Evolutionary conservation across 148 eudicot genomes (phyloP), one percentile per base, ranked within the genome.

Genomic region (Pharnaceum exiguum): DNA sequence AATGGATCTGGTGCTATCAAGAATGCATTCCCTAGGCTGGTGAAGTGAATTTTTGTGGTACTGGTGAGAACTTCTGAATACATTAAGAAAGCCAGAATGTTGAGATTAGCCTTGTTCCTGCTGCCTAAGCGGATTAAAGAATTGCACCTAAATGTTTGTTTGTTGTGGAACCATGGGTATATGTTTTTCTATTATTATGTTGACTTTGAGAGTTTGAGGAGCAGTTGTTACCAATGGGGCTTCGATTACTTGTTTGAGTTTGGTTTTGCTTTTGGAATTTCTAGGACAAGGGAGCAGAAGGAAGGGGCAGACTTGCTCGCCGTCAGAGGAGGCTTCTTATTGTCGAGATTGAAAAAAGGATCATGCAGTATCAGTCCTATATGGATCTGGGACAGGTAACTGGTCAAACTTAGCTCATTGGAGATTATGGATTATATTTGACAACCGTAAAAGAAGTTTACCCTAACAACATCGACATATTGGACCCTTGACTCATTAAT

Each of bases 231-330:
- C 38, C n/a, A 12, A n/a, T 30, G 73, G 40, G 26, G 37, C 22
- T 23, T 59, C 10, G 43, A 2, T 57, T 16, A 31, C 2, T 31
- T 59, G 26, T 12, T 23, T 53, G 21, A 26, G 32, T 37, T 12
- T 24, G 40, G 12, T 18, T 27, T 30, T 33, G 25, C 5, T 26
- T 55, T 36, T 62, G 49, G 12, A 29, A 55, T 48, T 25, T 36
- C 50, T 70, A 94, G 99, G 96, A 89, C 60, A 83, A 81, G 25
- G 81, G 91, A 72, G 91, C 99, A 49, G 87, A 86, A 69, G 99
- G 99, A 46, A 86, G 87, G 65, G 99, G 99, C 68, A 86, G 87
- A 77, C 63, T 82, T 59, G 99, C 99, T 75, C 82, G 99, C 43
- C 77, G 80, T 22, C 91, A 89, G 43, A 75, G 99, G 71, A 71